Evolutionary conservation across 352 stramenopile species (phyloP).

Genomic region (Pythium sukuiense): DNA sequence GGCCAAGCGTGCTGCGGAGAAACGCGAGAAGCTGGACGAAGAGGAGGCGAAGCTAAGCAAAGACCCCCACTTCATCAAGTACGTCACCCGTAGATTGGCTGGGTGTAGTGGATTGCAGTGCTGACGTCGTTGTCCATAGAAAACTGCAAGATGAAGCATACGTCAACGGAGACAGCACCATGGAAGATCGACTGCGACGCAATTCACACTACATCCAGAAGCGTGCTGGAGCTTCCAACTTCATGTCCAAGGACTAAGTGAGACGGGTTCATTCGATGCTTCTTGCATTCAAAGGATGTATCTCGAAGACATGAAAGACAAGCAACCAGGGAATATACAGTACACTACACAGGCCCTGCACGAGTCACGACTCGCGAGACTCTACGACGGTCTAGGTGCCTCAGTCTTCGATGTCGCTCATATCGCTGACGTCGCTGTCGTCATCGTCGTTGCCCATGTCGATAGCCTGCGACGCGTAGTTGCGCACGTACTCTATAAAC

Average conservation of each 20-base stretch:
- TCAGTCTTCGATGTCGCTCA: conserved; percentile 71
- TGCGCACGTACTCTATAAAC: conserved; percentile 70
- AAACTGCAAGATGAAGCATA: conserved; percentile 80
- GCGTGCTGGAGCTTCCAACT: conserved; percentile 76
- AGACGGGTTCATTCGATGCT: neutral
- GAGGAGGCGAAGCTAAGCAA: conserved; percentile 45
- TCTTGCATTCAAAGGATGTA: neutral
- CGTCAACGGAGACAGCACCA: conserved; percentile 52
- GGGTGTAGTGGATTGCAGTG: neutral
- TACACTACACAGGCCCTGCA: neutral
- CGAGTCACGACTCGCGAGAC: neutral
- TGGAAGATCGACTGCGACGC: conserved; percentile 71
- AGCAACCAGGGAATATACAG: neutral
- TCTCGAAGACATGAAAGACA: neutral
- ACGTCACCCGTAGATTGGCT: conserved; percentile 10
- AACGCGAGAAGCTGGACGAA: conserved; percentile 57
- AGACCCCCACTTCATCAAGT: conserved; percentile 83
- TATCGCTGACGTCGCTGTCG: conserved; percentile 83
- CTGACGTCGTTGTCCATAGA: conserved; percentile 29
- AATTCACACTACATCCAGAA: conserved; percentile 88
- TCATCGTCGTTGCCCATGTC: conserved; percentile 70
- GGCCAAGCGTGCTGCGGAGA: conserved; percentile 43
- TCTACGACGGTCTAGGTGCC: conserved; percentile 9
- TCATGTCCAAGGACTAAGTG: conserved; percentile 62
- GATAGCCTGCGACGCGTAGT: conserved; percentile 75